phyloP scores from a whole-genome alignment of 805 yeast species.

The Kodamaea sagamina region DNA sequence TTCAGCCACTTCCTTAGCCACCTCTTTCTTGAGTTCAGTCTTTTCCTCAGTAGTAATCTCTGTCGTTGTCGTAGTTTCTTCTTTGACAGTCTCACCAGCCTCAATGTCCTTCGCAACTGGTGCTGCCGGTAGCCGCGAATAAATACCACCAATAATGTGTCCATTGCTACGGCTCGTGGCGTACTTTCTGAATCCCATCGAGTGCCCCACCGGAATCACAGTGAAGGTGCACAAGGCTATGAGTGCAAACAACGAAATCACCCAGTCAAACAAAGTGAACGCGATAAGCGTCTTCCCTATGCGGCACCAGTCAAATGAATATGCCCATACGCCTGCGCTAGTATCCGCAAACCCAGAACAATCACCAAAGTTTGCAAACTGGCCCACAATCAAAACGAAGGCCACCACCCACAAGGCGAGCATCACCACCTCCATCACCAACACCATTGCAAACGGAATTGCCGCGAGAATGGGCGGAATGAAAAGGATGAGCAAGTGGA shows the following conservation, averaged over 20 bases:
- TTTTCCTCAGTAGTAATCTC: not conserved
- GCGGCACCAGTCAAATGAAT: slow-evolving; percentile 12
- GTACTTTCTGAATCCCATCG: slow-evolving; percentile 7
- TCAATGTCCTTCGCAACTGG: slow-evolving; percentile 1
- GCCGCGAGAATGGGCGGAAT: slow-evolving; percentile 7
- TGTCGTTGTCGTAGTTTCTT: not conserved
- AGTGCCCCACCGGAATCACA: slow-evolving; percentile 6
- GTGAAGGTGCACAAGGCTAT: slow-evolving; percentile 2
- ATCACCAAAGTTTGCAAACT: slow-evolving; percentile 9
- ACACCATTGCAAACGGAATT: slow-evolving; percentile 10
- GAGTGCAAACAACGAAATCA: slow-evolving; percentile 8
- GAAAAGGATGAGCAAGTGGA: slow-evolving; percentile 9
- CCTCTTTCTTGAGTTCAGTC: not conserved
- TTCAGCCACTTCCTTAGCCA: not conserved
- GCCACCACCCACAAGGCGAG: slow-evolving; percentile 13
- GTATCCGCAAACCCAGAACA: slow-evolving; percentile 10
- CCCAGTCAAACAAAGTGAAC: slow-evolving; percentile 13
- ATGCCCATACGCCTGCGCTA: slow-evolving; percentile 1
- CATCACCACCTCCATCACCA: slow-evolving; percentile 9
- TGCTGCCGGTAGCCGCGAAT: slow-evolving; percentile 3
- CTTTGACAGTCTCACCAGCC: not conserved
- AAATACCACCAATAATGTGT: slow-evolving; percentile 9
- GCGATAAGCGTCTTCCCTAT: slow-evolving; percentile 14
- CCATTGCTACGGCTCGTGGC: slow-evolving; percentile 6
- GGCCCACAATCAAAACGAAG: slow-evolving; percentile 8